phyloP scores from a whole-genome alignment of 78 protist genomes.

The Mantamonas sphyraenae region DNA sequence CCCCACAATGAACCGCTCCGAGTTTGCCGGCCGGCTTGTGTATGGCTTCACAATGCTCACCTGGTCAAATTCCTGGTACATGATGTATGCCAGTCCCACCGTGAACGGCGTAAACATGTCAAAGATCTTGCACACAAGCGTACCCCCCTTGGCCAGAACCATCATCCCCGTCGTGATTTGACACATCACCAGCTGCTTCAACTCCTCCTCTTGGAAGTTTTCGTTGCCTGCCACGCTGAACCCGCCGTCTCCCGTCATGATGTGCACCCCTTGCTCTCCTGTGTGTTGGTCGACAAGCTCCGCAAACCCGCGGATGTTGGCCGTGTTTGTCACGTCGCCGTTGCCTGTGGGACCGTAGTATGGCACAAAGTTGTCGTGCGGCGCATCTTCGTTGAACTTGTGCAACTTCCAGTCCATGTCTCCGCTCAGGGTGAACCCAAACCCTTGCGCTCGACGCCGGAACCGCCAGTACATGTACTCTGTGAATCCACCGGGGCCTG shows the following conservation, averaged over 20 bases:
- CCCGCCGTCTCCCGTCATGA: slow-evolving; percentile 74
- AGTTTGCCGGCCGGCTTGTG: slow-evolving; percentile 83
- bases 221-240: slow-evolving; percentile 55
- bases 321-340: slow-evolving; percentile 49
- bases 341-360: slow-evolving; percentile 49
- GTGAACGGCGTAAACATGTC: slow-evolving; percentile 75
- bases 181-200: slow-evolving; percentile 63
- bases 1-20: slow-evolving; percentile 67
- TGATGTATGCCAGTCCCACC: slow-evolving; percentile 50
- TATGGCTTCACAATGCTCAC: slow-evolving; percentile 71
- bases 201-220: slow-evolving; percentile 55
- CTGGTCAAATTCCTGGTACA: slow-evolving; percentile 46
- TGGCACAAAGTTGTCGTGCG: slow-evolving; percentile 48
- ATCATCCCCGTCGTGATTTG: slow-evolving; percentile 62
- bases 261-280: slow-evolving; percentile 37
- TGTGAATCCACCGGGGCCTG: slow-evolving; percentile 89
- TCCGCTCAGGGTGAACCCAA: slow-evolving; percentile 65
- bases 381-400: slow-evolving; percentile 42
- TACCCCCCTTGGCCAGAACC: slow-evolving; percentile 57
- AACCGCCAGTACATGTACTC: slow-evolving; percentile 76
- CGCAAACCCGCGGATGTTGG: slow-evolving; percentile 48
- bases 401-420: slow-evolving; percentile 49
- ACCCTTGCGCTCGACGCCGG: no score
- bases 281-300: slow-evolving; percentile 28
- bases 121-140: slow-evolving; percentile 80